Percentiles rank a stretch among this genome's conserved stretches.
These are phyloP conservation scores for Laguncularia racemosa DNA, from an alignment of 345 rosid genomes.

Conservation along the genomic window DNA sequence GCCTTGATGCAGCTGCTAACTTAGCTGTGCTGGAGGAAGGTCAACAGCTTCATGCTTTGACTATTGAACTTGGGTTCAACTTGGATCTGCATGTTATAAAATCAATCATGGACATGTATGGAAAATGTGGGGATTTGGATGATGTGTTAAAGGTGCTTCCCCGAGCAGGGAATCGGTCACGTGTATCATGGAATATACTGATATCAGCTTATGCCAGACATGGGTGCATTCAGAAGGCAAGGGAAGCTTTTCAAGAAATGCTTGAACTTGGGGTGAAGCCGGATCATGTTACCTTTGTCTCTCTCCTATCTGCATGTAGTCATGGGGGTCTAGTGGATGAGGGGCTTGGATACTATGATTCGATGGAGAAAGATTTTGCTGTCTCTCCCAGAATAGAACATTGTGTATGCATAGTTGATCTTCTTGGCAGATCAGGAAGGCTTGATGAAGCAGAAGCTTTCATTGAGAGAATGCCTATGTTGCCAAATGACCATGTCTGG, in stretches of 20 bases:
- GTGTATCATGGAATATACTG: slow-evolving; percentile 71
- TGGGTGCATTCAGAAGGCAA: slow-evolving; percentile 51
- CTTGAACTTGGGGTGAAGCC: slow-evolving; percentile 50
- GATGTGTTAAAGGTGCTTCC: slow-evolving; percentile 56
- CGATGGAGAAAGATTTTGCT: slow-evolving; percentile 53
- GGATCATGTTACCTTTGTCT: slow-evolving; percentile 80
- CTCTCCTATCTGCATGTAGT: slow-evolving; percentile 85
- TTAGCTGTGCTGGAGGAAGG: slow-evolving; percentile 84
- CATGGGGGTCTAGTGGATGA: slow-evolving; percentile 81
- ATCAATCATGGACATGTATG: slow-evolving; percentile 85
- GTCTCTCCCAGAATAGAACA: slow-evolving; percentile 53
- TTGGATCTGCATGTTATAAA: slow-evolving; percentile 48
- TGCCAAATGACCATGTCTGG: slow-evolving; percentile 65
- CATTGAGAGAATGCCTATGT: slow-evolving; percentile 60
- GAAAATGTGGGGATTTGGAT: slow-evolving; percentile 71
- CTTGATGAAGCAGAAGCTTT: slow-evolving; percentile 62
- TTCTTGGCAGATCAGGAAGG: slow-evolving; percentile 83
- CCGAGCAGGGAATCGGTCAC: slow-evolving; percentile 30
- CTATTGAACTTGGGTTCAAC: slow-evolving; percentile 56
- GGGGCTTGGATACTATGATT: slow-evolving; percentile 57
- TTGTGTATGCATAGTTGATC: slow-evolving; percentile 82
- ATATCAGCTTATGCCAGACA: slow-evolving; percentile 82
- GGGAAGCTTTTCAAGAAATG: slow-evolving; percentile 74
- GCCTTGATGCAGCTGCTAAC: slow-evolving; percentile 72
- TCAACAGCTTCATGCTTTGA: slow-evolving; percentile 62